Conservation (phyloP, 106 monocot genomes). For the Dendrobium catenatum region DNA sequence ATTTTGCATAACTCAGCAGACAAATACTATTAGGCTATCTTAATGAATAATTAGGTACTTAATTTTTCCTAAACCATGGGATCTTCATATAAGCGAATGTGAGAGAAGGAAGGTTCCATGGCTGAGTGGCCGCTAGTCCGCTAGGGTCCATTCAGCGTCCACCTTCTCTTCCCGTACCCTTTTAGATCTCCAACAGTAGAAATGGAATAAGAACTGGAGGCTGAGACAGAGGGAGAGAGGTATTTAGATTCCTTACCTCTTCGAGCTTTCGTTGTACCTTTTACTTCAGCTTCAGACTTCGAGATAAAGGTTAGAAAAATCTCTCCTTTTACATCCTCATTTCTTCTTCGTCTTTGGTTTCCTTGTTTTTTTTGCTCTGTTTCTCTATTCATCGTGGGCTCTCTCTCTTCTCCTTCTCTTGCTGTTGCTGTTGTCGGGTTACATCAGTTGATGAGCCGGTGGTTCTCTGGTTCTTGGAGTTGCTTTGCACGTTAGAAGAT, state of each 20-base stretch:
- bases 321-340: not conserved
- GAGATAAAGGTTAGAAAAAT: not conserved
- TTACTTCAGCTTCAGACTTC: not conserved
- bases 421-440: not conserved
- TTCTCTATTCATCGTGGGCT: not conserved
- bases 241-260: not conserved
- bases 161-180: not conserved
- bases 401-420: not conserved
- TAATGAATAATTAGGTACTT: not conserved
- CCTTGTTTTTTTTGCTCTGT: not conserved
- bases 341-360: not conserved
- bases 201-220: constrained; percentile 8
- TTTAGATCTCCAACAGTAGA: constrained; percentile 3
- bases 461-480: not conserved
- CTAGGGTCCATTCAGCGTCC: constrained; percentile 3
- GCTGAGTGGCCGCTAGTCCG: not conserved
- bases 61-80: not conserved
- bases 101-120: not conserved
- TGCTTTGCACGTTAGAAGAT: not conserved
- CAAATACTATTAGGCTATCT: not conserved
- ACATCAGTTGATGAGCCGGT: not conserved
- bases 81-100: not conserved
- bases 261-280: not conserved
- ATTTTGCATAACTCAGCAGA: not conserved
- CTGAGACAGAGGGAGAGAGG: not conserved